phyloP scores from a whole-genome alignment of 1,284 basidiomycete genomes.

The Neolentinus lepideus region DNA sequence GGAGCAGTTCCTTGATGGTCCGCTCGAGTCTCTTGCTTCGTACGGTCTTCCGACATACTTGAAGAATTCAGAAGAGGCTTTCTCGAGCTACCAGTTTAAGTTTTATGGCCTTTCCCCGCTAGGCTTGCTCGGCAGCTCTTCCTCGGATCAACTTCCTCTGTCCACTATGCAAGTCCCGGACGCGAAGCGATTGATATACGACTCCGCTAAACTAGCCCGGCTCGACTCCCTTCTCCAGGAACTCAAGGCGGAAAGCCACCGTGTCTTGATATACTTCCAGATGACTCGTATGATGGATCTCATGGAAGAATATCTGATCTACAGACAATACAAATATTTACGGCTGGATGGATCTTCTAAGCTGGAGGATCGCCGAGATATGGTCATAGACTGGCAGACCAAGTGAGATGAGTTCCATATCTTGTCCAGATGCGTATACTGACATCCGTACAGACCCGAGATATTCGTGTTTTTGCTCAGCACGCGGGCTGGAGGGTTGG shows the following conservation, averaged over 20 bases:
- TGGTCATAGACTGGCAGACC: slow-evolving; percentile 99
- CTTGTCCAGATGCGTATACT: neutral
- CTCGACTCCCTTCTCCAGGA: slow-evolving; percentile 87
- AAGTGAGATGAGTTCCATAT: slow-evolving; percentile 45
- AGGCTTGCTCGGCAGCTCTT: slow-evolving; percentile 69
- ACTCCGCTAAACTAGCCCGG: slow-evolving; percentile 93
- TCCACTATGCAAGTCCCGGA: slow-evolving; percentile 92
- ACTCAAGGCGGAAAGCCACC: slow-evolving; percentile 90
- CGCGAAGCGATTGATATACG: slow-evolving; percentile 92
- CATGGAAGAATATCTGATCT: slow-evolving; percentile 98
- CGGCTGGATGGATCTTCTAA: slow-evolving; percentile 94
- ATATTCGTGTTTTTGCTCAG: slow-evolving; percentile 96
- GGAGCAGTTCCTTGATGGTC: slow-evolving; percentile 51
- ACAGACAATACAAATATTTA: slow-evolving; percentile 96
- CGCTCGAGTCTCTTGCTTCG: slow-evolving; percentile 68
- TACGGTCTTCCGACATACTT: slow-evolving; percentile 80
- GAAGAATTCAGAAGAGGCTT: slow-evolving; percentile 55
- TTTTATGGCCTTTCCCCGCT: slow-evolving; percentile 58
- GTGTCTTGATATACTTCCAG: slow-evolving; percentile 97
- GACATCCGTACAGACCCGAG: slow-evolving; percentile 57
- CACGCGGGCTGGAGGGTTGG: slow-evolving; percentile 94
- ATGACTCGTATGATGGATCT: slow-evolving; percentile 99
- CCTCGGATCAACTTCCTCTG: slow-evolving; percentile 72
- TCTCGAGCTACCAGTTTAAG: slow-evolving; percentile 38
- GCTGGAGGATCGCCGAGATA: slow-evolving; percentile 94